Base-by-base conservation (phyloP, 257 asterid species). In the Ballota nigra region DNA sequence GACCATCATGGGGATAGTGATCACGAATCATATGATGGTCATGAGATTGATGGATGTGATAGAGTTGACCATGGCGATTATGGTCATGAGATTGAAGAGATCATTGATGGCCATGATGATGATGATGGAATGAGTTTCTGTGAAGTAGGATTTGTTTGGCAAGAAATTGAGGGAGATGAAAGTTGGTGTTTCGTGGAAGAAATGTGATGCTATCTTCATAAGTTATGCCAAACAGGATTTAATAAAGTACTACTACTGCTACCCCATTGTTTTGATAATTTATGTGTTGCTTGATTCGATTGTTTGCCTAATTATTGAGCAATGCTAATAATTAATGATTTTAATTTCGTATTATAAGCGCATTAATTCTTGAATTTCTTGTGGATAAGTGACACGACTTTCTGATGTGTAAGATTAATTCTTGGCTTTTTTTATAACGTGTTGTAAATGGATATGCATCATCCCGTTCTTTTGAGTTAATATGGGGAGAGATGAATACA, bases 101-200 rank as follows among this genome's bases (percentile, higher is more conserved):
- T 26, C 29, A 6, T 33, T 33, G 15, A 23, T 1, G 76, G 22
- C 2, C 65, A 65, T 8, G 68, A 38, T 15, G 73, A 60, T 12
- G 74, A 71, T 13, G 75, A 76, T 61, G 2, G 19, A 0, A 80
- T 69, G 85, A 77, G 85, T 71, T 79, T 71, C 20, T 79, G 78
- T 70, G 83, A 79, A 51, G 83, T 79, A 72, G 80, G 80, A 60
- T 66, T 70, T 51, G 65, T 20, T 38, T 79, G 72, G 78, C 53
- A 71, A 33, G 74, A 66, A 12, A 13, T 66, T 74, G 88, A 84
- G 28, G 94, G 71, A 41, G 97, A 79, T 68, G 96, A 84, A 63
- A 85, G 80, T 53, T 90, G 98, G 97, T 88, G 88, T 69, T 77
- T 90, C 69, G 92, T 88, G 77, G 87, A 86, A 57, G 88, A 87